phyloP scores from a whole-genome alignment of 345 rosid genomes.

The Hypericum androsaemum region DNA sequence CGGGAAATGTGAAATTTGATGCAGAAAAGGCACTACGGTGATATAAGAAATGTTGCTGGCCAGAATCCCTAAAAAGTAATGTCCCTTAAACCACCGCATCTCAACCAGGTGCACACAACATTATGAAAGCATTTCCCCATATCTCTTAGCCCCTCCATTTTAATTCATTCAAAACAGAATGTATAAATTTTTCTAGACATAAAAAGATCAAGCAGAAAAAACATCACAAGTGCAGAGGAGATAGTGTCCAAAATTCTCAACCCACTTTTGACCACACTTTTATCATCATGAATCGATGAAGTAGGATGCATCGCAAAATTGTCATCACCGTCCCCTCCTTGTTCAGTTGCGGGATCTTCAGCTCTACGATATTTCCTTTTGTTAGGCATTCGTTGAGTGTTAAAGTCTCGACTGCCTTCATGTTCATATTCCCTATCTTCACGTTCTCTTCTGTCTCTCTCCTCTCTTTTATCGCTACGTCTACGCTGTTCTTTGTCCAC shows the following conservation, averaged over 20 bases:
- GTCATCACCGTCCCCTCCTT: constrained; percentile 51
- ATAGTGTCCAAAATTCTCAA: constrained; percentile 2
- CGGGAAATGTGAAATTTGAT: no score
- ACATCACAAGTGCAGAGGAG: no score
- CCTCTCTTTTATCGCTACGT: constrained; percentile 65
- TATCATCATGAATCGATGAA: constrained; percentile 59
- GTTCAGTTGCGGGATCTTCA: constrained; percentile 44
- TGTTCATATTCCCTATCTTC: constrained; percentile 52
- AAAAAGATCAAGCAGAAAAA: no score
- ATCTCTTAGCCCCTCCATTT: no score
- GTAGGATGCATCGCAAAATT: constrained; percentile 36
- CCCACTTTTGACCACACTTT: constrained; percentile 53
- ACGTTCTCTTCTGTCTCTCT: constrained; percentile 49
- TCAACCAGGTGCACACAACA: no score
- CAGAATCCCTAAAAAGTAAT: no score
- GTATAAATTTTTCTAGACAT: no score
- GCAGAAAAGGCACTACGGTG: no score
- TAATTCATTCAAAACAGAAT: no score
- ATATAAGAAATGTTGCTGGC: no score
- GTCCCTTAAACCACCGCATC: no score
- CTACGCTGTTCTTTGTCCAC: constrained; percentile 60
- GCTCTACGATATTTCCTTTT: constrained; percentile 33
- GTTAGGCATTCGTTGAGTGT: constrained; percentile 41
- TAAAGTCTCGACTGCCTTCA: constrained; percentile 50
- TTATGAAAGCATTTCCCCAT: no score